Evolutionary conservation across 768 basidiomycete species (phyloP), one percentile per base, ranked within the genome.

Genomic region (Holtermanniella nyarrowii): DNA sequence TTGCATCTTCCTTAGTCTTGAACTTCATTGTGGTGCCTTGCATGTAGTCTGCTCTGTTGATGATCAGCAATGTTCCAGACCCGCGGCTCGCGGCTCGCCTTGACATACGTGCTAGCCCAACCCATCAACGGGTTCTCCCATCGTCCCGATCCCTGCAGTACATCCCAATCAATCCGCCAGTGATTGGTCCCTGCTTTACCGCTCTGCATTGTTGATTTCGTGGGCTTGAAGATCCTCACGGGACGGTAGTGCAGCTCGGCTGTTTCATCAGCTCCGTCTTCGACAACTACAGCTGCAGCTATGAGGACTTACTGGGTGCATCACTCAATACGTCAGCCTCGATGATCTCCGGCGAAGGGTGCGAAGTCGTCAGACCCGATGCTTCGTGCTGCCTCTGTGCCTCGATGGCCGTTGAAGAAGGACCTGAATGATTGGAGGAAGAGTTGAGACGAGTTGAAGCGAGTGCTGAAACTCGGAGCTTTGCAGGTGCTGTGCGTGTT

Each of bases 81-180:
- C 16, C 20, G 25, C 26, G 16, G 11, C 20, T 48, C 47, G 25
- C 3, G 11, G 14, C 25, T 10, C 18, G n/a, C n/a, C n/a, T n/a
- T n/a, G 10, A 78, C 86, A 73, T 69, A 91, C 86, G 88, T 89
- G 75, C 84, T 86, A 0, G 90, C 91, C 77, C 80, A 99, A 42
- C 93, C 93, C 88, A 97, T 99, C 59, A 99, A 71, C 3, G 88
- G 88, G 67, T 97, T 99, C 78, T 96, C 90, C 93, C 93, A 99
- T 47, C 93, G 79, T 12, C 87, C 89, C 24, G 79, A 82, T 26
- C 91, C 88, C 52, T 80, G 81, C n/a, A 96, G 75, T 51, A 82
- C 82, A 63, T 97, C 93, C 77, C 83, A 97, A 72, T 97, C 93
- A 64, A 99, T 81, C 58, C 88, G 77, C 93, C 93, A 99, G 61